These are phyloP conservation scores for Dictyostelium capitatum DNA, from an alignment of 78 protist species.

Conservation along the genomic window DNA sequence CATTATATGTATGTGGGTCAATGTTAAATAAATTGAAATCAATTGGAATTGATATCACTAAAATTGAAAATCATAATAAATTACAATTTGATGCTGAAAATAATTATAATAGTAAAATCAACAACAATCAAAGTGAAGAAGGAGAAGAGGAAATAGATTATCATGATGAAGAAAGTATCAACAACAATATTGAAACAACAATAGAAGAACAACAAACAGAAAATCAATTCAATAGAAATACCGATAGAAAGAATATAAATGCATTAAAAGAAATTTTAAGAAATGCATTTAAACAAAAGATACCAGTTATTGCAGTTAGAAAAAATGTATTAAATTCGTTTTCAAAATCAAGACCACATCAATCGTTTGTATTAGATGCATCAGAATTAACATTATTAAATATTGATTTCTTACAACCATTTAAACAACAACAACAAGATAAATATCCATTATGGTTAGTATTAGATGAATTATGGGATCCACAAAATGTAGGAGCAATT, in stretches of 20 bases:
- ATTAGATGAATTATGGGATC: conserved; percentile 80
- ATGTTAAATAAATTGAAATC: background rate
- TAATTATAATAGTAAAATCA: background rate
- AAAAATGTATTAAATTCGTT: conserved; percentile 36
- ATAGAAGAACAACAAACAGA: background rate
- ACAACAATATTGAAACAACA: background rate
- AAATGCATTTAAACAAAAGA: background rate
- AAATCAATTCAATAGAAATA: conserved; percentile 16
- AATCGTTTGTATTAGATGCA: conserved; percentile 56
- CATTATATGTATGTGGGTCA: conserved; percentile 17
- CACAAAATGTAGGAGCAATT: conserved; percentile 77
- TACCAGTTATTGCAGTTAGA: conserved; percentile 7
- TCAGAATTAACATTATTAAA: conserved; percentile 29
- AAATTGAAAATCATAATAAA: background rate
- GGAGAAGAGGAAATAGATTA: background rate
- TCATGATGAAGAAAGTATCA: background rate
- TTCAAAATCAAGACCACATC: conserved; percentile 39
- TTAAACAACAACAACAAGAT: background rate
- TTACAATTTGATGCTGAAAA: background rate
- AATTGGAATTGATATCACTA: background rate
- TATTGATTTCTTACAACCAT: background rate
- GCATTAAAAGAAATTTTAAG: background rate
- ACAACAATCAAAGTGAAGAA: background rate
- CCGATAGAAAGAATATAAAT: conserved; percentile 54
- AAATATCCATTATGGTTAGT: conserved; percentile 46